Evolutionary conservation across 192 early-diverging fungal genomes (phyloP).

Genomic region (Anaeromyces robustus): DNA sequence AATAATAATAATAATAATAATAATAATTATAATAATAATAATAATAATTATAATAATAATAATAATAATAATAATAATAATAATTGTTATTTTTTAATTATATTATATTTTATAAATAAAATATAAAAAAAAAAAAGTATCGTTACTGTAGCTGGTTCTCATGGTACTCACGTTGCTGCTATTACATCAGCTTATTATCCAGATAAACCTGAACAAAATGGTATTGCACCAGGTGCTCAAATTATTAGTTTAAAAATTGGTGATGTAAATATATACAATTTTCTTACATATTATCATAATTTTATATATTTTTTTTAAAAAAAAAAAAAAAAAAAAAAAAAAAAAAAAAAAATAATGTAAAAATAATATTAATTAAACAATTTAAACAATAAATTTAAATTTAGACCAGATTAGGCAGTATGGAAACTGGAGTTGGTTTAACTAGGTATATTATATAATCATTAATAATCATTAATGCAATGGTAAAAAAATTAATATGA

Average conservation of each 20-base stretch:
- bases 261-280: constrained; percentile 38
- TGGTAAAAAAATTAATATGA: neutral
- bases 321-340: too few species aligned
- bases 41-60: neutral
- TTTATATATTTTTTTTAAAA: too few species aligned
- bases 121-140: constrained; percentile 47
- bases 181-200: constrained; percentile 82
- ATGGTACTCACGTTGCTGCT: constrained; percentile 89
- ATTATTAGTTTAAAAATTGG: constrained; percentile 88
- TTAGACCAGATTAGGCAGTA: constrained; percentile 19
- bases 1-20: neutral
- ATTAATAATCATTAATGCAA: constrained; percentile 17
- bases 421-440: constrained; percentile 74
- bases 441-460: constrained; percentile 62
- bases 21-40: constrained; percentile 1
- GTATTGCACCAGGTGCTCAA: constrained; percentile 91
- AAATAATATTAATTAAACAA: too few species aligned
- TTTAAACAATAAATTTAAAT: too few species aligned
- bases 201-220: constrained; percentile 66
- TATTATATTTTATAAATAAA: too few species aligned
- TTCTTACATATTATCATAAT: neutral
- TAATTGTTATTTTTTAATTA: too few species aligned
- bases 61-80: neutral
- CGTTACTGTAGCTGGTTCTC: constrained; percentile 65
- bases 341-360: too few species aligned